These are phyloP conservation scores for Olyra latifolia DNA, from an alignment of 176 grass and related monocot species.

Conservation along the genomic window DNA sequence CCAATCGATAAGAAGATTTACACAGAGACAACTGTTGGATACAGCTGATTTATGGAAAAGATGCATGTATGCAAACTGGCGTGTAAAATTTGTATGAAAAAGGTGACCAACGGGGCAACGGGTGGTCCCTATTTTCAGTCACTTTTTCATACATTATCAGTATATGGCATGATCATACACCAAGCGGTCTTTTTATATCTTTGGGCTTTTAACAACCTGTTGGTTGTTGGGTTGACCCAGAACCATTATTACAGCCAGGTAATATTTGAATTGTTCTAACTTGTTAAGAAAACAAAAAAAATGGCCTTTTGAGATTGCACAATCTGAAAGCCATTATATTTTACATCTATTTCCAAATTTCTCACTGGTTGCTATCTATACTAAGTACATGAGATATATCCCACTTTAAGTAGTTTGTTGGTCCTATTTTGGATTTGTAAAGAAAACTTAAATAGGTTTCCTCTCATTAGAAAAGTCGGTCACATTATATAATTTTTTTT, in stretches of 20 bases:
- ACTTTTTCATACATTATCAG: not conserved
- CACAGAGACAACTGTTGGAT: not conserved
- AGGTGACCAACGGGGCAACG: not conserved
- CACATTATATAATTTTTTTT: not conserved
- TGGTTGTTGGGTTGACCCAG: not conserved
- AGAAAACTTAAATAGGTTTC: not conserved
- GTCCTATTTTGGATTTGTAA: not conserved
- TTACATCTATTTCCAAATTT: not conserved
- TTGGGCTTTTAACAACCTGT: not conserved
- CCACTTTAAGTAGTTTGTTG: not conserved
- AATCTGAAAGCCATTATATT: not conserved
- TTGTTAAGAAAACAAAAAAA: conserved; percentile 22
- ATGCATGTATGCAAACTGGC: not conserved
- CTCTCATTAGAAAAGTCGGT: not conserved
- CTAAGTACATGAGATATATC: conserved; percentile 12
- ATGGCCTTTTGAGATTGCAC: not conserved
- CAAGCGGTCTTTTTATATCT: not conserved
- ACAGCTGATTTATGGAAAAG: not conserved
- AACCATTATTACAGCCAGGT: not conserved
- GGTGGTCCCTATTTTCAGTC: not conserved
- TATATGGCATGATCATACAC: not conserved
- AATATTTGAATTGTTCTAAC: not conserved
- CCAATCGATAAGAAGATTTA: not conserved
- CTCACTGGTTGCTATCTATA: not conserved
- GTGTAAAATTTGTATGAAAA: not conserved